phyloP scores from a whole-genome alignment of 768 basidiomycete species.

The Tephrocybe sp. region DNA sequence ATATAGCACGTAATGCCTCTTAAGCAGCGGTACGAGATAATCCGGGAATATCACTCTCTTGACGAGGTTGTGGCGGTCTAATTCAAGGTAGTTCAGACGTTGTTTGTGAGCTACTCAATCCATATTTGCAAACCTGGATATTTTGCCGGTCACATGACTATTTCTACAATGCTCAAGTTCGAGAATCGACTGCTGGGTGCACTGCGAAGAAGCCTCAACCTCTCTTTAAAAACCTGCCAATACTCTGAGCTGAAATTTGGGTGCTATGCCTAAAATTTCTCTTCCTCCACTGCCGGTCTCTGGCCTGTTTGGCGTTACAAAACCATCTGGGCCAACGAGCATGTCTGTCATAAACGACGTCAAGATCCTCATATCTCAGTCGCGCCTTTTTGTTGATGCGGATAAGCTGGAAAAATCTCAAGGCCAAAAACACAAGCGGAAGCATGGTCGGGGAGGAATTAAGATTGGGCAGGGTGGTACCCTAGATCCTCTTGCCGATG shows the following conservation, averaged over 20 bases:
- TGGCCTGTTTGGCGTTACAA: conserved; percentile 82
- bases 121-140: neutral
- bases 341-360: conserved; percentile 88
- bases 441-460: conserved; percentile 45
- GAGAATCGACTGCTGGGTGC: too few species aligned
- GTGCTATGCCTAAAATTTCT: conserved; percentile 64
- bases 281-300: conserved; percentile 61
- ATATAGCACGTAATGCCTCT: too few species aligned
- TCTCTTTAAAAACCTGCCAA: too few species aligned
- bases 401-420: conserved; percentile 52
- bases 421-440: conserved; percentile 42
- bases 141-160: too few species aligned
- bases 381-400: conserved; percentile 73
- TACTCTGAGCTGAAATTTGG: neutral
- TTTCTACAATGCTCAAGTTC: too few species aligned
- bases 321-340: conserved; percentile 91
- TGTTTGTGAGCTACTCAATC: too few species aligned
- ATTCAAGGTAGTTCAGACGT: too few species aligned
- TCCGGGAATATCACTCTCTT: too few species aligned
- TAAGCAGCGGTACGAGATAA: too few species aligned
- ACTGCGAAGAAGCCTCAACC: too few species aligned
- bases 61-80: too few species aligned
- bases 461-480: conserved; percentile 96
- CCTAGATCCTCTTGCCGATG: conserved; percentile 94
- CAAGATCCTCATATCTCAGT: conserved; percentile 74